A percentile compares a stretch with the other conserved stretches of the same genome.
phyloP scores from a whole-genome alignment of 495 filamentous ascomycete genomes.

The Peziza echinospora region DNA sequence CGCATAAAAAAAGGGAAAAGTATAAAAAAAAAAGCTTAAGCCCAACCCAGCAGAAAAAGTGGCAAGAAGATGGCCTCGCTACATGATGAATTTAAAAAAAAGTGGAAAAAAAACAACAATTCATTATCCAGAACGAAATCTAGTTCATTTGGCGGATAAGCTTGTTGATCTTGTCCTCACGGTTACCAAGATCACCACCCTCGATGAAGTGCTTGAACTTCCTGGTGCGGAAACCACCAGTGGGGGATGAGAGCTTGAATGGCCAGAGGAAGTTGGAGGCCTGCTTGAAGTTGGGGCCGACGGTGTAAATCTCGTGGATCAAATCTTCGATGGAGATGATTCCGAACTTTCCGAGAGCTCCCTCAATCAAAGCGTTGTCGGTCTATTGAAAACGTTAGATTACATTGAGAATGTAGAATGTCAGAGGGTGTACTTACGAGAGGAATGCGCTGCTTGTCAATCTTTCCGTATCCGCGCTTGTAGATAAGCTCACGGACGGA shows the following conservation, averaged over 20 bases:
- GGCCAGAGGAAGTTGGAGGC: slow-evolving; percentile 99
- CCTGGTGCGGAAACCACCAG: slow-evolving; percentile 75
- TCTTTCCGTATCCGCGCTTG: slow-evolving; percentile 97
- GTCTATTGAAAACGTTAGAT: slow-evolving; percentile 25
- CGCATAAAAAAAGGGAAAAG: too few species aligned
- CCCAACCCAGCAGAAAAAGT: too few species aligned
- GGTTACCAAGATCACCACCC: slow-evolving; percentile 94
- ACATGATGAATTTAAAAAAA: background rate
- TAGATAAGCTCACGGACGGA: slow-evolving; percentile 96
- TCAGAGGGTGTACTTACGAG: slow-evolving; percentile 22
- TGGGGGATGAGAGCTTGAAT: slow-evolving; percentile 98
- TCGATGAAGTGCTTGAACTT: slow-evolving; percentile 99
- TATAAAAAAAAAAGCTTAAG: too few species aligned
- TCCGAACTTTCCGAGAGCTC: slow-evolving; percentile 86
- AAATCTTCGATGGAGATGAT: slow-evolving; percentile 99
- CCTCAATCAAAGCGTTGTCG: slow-evolving; percentile 95
- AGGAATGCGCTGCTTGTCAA: slow-evolving; percentile 85
- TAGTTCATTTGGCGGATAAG: slow-evolving; percentile 99
- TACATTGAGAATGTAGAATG: background rate
- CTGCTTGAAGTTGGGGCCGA: slow-evolving; percentile 99
- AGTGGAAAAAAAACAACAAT: too few species aligned
- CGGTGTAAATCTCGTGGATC: slow-evolving; percentile 97
- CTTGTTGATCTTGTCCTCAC: slow-evolving; percentile 94
- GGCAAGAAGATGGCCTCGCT: too few species aligned
- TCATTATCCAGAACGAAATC: slow-evolving; percentile 17